These are phyloP conservation scores for Corylus heterophylla DNA, from an alignment of 306 rosid species.

Conservation along the genomic window DNA sequence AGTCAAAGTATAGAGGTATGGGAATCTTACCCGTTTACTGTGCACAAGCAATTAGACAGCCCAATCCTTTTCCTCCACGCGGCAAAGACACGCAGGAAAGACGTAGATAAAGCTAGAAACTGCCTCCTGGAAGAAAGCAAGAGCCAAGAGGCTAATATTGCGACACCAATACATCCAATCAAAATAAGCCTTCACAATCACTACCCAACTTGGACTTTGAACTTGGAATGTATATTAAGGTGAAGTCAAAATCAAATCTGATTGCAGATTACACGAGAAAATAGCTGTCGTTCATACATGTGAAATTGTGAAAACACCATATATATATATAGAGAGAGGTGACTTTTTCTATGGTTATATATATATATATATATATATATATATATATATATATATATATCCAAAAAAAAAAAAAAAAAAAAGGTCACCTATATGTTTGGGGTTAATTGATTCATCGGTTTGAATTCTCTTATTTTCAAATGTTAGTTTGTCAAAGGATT, in stretches of 20 bases:
- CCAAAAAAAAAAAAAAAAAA: too few relatives aligned
- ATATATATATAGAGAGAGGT: too few relatives aligned
- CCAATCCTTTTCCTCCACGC: not conserved
- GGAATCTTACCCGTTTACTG: not conserved
- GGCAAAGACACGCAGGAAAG: not conserved
- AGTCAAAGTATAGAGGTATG: not conserved
- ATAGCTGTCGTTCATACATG: not conserved
- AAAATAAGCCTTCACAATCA: not conserved
- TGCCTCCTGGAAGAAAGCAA: not conserved
- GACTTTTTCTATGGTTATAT: too few relatives aligned
- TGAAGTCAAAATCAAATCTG: not conserved
- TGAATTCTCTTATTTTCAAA: too few relatives aligned
- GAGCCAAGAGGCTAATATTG: too few relatives aligned
- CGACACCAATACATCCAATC: too few relatives aligned
- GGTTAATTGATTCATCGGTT: too few relatives aligned
- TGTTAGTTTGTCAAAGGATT: too few relatives aligned
- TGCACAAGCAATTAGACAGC: not conserved
- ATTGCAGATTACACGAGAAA: not conserved
- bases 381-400: too few relatives aligned
- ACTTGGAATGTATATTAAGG: not conserved
- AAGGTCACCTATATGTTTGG: too few relatives aligned
- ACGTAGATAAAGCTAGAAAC: too few relatives aligned
- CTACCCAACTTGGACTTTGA: constrained; percentile 4
- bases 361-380: too few relatives aligned
- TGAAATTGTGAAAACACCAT: not conserved